Evolutionary conservation across 441 rosid species (phyloP).

Genomic region (Omphalea diandra): DNA sequence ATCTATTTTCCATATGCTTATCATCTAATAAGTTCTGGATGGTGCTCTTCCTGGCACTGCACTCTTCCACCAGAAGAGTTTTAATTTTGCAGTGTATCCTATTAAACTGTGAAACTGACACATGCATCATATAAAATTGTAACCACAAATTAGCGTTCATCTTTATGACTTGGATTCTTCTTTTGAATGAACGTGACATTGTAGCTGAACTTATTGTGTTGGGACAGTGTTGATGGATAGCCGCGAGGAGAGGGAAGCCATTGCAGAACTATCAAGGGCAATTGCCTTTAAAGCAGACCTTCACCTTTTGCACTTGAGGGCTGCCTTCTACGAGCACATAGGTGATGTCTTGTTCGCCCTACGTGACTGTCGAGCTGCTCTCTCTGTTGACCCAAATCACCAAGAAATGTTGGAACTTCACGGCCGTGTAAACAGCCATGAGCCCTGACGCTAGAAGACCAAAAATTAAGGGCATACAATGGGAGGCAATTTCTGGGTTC

Average conservation of each 20-base stretch:
- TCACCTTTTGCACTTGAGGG: conserved; percentile 88
- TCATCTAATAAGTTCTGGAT: neutral
- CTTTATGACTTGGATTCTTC: neutral
- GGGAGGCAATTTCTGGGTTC: neutral
- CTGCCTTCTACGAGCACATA: conserved; percentile 87
- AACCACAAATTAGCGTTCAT: neutral
- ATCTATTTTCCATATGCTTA: neutral
- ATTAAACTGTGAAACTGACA: neutral
- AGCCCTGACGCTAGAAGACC: conserved; percentile 43
- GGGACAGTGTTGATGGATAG: conserved; percentile 87
- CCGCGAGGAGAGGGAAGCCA: conserved; percentile 85
- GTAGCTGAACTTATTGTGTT: conserved; percentile 8
- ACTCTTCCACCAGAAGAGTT: neutral
- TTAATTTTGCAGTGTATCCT: neutral
- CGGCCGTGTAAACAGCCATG: conserved; percentile 90
- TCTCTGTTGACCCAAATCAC: conserved; percentile 86
- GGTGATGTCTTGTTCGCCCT: conserved; percentile 71
- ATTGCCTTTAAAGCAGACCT: conserved; percentile 91
- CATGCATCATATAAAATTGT: neutral
- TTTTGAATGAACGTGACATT: neutral
- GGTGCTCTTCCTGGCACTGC: neutral
- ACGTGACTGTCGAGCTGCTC: conserved; percentile 94
- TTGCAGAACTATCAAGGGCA: conserved; percentile 83
- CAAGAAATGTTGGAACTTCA: conserved; percentile 93
- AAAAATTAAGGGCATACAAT: neutral